Percentiles rank a stretch among this genome's conserved stretches.
Evolutionary conservation across 2,329 filamentous ascomycete genomes (phyloP).

Genomic region (Xylariaceae sp.): DNA sequence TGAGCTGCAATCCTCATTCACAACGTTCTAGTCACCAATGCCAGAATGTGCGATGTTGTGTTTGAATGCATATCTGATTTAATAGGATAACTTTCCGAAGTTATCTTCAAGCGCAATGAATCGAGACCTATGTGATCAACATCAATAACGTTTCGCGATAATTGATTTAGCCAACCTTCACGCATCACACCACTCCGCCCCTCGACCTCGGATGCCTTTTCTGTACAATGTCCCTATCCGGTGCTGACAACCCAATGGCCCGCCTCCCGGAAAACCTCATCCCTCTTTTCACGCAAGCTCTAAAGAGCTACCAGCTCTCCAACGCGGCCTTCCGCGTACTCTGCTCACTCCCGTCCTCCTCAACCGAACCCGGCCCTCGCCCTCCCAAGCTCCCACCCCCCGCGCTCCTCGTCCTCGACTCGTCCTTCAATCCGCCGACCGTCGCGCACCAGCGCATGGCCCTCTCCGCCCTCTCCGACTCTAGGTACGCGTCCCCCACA

Average conservation of each 20-base stretch:
- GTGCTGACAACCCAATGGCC: slow-evolving; percentile 21
- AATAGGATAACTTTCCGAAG: too few relatives aligned
- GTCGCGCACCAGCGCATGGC: slow-evolving; percentile 63
- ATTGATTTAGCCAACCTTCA: too few relatives aligned
- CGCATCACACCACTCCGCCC: too few relatives aligned
- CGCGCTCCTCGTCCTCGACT: slow-evolving; percentile 63
- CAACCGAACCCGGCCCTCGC: slow-evolving; percentile 11
- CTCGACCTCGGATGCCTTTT: not conserved
- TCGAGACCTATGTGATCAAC: too few relatives aligned
- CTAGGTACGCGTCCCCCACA: not conserved
- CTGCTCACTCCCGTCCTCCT: slow-evolving; percentile 40
- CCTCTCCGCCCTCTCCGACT: slow-evolving; percentile 43
- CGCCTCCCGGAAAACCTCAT: slow-evolving; percentile 35
- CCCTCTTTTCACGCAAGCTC: slow-evolving; percentile 48
- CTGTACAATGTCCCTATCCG: slow-evolving; percentile 18
- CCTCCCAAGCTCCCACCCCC: slow-evolving; percentile 30
- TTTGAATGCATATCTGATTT: not conserved
- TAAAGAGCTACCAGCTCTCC: slow-evolving; percentile 49
- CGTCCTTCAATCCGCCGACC: slow-evolving; percentile 71
- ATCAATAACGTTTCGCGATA: too few relatives aligned
- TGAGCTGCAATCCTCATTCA: too few relatives aligned
- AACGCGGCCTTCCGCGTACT: slow-evolving; percentile 48
- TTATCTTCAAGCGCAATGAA: too few relatives aligned
- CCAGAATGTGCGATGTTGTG: not conserved
- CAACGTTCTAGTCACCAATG: not conserved